Base-by-base conservation (phyloP, 495 filamentous ascomycete genomes). In the Hypoxylon lenormandii region DNA sequence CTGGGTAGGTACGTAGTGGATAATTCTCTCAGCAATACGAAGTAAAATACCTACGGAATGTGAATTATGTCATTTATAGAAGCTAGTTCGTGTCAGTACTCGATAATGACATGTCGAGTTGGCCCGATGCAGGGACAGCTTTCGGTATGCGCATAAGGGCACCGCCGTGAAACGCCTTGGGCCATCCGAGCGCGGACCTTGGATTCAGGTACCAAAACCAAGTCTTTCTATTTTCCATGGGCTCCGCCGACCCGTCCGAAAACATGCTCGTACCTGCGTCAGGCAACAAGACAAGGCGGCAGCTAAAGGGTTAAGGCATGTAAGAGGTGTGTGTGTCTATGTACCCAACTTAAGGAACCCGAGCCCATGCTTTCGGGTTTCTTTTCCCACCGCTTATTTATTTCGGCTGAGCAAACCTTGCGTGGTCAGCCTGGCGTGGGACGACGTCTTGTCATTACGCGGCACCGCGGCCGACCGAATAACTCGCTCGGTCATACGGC, bases 261-360 rank as follows among this genome's bases (percentile, higher is more conserved):
- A 49, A 12, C 43, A 60, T 38, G 36, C 21, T 45, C 28, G 66
- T 65, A 70, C 66, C 66, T 70, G 66, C 66, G 38, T 70, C 55
- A 40, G n/a, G 28, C 55, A 18, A 26, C 30, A 64, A n/a, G n/a
- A 64, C 28, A 50, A 21, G 18, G 60, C 43, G 56, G 50, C 45
- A 47, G 43, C 53, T 45, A 48, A 46, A 18, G 8, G 30, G n/a
- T n/a, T 33, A 33, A 33, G 30, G 6, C 30, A 33, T 26, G 23
- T 26, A 26, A 26, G 6, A 8, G 30, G 30, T 33, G 10, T 26
- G 52, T 62, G 42, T 23, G 16, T 26, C 36, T 40, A 45, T 42
- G 38, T n/a, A 42, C 42, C 16, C 10, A 28, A 45, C 50, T 45
- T 19, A 48, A 63, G 8, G 53, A 21, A 28, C 26, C 54, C 33